phyloP scores from a whole-genome alignment of 108 stramenopile genomes.

The Fragilaria crotonensis region DNA sequence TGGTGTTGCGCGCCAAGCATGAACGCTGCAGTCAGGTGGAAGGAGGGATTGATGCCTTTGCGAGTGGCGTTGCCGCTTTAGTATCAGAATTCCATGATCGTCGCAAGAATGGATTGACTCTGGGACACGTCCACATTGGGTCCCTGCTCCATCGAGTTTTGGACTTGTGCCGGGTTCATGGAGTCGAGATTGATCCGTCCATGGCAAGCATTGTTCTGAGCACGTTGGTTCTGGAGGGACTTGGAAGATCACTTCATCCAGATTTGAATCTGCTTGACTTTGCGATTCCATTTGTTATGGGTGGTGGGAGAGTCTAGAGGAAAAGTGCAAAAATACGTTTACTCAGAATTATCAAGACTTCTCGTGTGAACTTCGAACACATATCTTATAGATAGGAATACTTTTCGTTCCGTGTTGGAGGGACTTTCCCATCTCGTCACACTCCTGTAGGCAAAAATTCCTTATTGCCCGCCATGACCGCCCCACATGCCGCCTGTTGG shows the following conservation, averaged over 20 bases:
- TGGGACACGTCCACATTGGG: conserved; percentile 84
- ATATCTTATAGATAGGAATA: no score
- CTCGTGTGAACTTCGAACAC: no score
- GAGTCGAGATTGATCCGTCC: conserved; percentile 87
- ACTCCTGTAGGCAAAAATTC: neutral
- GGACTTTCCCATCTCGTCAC: no score
- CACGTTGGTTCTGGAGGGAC: conserved; percentile 83
- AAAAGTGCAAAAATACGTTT: neutral
- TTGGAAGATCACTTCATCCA: conserved; percentile 80
- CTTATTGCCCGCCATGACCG: neutral
- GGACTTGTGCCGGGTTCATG: conserved; percentile 72
- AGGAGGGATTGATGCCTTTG: conserved; percentile 76
- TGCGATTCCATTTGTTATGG: conserved; percentile 76
- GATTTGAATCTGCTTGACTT: conserved; percentile 75
- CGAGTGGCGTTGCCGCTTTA: conserved; percentile 61
- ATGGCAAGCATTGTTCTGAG: conserved; percentile 83
- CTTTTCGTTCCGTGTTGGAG: no score
- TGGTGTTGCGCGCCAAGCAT: conserved; percentile 84
- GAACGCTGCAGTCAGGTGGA: conserved; percentile 73
- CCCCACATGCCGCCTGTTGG: neutral
- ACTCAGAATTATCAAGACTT: neutral
- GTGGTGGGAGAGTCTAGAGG: conserved; percentile 36
- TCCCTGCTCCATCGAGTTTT: conserved; percentile 60
- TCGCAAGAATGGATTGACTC: conserved; percentile 67
- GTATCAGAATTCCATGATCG: conserved; percentile 86